Base-by-base conservation (phyloP, 2,329 filamentous ascomycete genomes). In the Venturia nashicola region DNA sequence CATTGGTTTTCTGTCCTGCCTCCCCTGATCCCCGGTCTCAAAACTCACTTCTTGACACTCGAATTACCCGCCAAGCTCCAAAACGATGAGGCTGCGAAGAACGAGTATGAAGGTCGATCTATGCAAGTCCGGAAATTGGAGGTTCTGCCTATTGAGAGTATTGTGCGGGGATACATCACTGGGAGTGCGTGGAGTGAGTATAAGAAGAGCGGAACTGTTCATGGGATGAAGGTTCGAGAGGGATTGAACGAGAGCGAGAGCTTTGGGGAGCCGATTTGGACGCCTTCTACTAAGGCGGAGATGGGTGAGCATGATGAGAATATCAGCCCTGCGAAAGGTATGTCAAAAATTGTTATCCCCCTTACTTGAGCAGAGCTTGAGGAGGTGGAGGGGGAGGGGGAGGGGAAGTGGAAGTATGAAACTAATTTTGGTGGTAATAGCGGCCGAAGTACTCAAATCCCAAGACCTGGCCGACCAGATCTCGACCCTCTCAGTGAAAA, bases 151-250 rank as follows among this genome's bases (percentile, higher is more conserved):
- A 80, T 95, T 67, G 89, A 93, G 76, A 88, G 86, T 54, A 93
- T 93, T 67, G 89, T 95, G n/a, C 86, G 91, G 65, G 91, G 91
- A 68, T 96, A 96, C 78, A 86, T 96, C 72, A 91, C 91, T 6
- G 91, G 91, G 54, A 89, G 86, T 57, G 91, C 89, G 0, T 96
- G 90, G 88, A 81, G 81, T 46, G 91, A 96, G 77, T 90, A 94
- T 78, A 78, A 84, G 72, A 80, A 82, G 68, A 80, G 76, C 23
- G 88, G 89, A 62, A 95, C 90, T 1, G 88, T 96, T 18, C 90
- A 96, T 75, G 90, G 90, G 27, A 86, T 92, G 68, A 72, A 80
- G 18, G 80, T 91, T 68, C 83, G 87, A 1, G 75, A 79, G 3
- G 90, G 89, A 1, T 77, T 96, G 67, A 75, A 81, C 71, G 87